Base-by-base conservation (phyloP, 345 rosid genomes). In the Citrus mangshanensis region DNA sequence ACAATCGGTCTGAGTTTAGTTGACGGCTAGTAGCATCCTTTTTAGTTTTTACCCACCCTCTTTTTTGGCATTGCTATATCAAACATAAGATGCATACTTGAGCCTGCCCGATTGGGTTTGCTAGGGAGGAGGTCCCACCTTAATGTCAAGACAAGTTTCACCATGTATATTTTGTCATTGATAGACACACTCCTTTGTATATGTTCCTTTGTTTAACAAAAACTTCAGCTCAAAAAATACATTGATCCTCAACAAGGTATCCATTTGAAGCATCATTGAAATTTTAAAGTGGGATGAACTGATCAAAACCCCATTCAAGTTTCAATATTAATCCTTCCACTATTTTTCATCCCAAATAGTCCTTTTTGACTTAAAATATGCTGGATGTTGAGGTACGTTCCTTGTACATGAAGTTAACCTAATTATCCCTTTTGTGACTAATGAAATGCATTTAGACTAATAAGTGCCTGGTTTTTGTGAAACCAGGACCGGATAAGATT, bases 151-250 rank as follows among this genome's bases (percentile, higher is more conserved):
- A 16, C 58, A 18, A 54, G 58, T 54, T 54, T 54, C 56, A 54
- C 56, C 22, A 46, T 46, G 70, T 9, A 22, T 85, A 82, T 42
- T 82, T 81, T 4, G 74, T 4, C 82, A 84, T 68, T 18, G 65
- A 70, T 51, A 85, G 69, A 54, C 75, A 70, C 75, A 82, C 89
- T 73, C 80, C 84, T 64, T 63, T 81, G 21, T 85, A 82, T 1
- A 75, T 59, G 75, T 80, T 76, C 38, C 56, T 80, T 82, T 86
- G 90, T 80, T 70, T 82, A 18, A 84, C 86, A 40, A 83, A 83
- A 6, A 87, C 85, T 72, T 89, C 90, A 10, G 76, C 89, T 24
- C 92, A 89, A 34, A 89, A 24, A 16, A 82, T 80, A 37, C 88
- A 84, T 6, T 79, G 38, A 75, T 86, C 89, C 1, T 84, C 82